Evolutionary conservation across 768 basidiomycete genomes (phyloP).

Genomic region (Pulveroboletus frians): DNA sequence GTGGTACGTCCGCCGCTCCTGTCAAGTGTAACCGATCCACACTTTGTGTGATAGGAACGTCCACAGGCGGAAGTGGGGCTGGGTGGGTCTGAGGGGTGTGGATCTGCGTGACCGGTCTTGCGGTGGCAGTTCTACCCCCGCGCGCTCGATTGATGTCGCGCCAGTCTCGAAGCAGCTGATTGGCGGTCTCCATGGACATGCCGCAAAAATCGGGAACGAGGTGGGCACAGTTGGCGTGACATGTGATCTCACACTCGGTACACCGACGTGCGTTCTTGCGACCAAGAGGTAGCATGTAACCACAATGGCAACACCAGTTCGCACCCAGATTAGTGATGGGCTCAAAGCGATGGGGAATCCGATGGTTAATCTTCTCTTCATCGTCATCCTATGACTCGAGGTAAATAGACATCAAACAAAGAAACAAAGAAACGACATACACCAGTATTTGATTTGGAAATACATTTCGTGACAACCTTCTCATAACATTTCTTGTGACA

Average conservation of each 20-base stretch:
- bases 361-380: slow-evolving; percentile 98
- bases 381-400: slow-evolving; percentile 68
- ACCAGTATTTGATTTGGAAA: slow-evolving; percentile 92
- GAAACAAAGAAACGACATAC: slow-evolving; percentile 44
- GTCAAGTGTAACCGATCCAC: slow-evolving; percentile 47
- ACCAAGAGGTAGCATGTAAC: slow-evolving; percentile 94
- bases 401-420: slow-evolving; percentile 1
- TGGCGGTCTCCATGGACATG: slow-evolving; percentile 99
- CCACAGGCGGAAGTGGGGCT: slow-evolving; percentile 30
- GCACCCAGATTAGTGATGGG: slow-evolving; percentile 95
- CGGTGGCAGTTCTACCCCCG: slow-evolving; percentile 37
- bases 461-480: slow-evolving; percentile 99
- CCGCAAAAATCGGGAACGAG: slow-evolving; percentile 99
- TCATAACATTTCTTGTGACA: slow-evolving; percentile 99
- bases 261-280: slow-evolving; percentile 96
- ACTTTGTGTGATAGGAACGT: slow-evolving; percentile 30
- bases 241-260: slow-evolving; percentile 93
- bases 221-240: slow-evolving; percentile 96
- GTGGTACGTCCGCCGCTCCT: slow-evolving; percentile 34
- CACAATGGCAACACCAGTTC: slow-evolving; percentile 99
- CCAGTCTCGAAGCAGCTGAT: slow-evolving; percentile 84
- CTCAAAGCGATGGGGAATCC: slow-evolving; percentile 97
- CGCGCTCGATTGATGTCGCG: slow-evolving; percentile 82
- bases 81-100: slow-evolving; percentile 29
- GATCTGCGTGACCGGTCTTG: slow-evolving; percentile 35